Percentiles rank a stretch among this genome's conserved stretches.
Conservation (phyloP, 2,329 filamentous ascomycete genomes). For the Tolypocladium endophyticum region DNA sequence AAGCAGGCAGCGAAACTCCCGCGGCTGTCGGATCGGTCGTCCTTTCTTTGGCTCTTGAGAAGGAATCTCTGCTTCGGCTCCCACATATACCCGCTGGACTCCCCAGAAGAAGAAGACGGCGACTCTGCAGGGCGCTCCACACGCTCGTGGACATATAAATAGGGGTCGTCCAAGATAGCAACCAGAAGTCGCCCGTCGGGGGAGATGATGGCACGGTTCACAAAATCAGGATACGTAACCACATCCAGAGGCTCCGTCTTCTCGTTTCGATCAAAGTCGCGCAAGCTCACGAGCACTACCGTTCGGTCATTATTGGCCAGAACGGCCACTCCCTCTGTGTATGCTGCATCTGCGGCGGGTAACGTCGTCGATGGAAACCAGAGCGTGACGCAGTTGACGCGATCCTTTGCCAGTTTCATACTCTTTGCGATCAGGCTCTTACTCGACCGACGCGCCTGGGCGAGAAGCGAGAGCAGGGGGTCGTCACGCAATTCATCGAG, state of each 20-base stretch:
- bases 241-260: conserved; percentile 52
- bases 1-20: conserved; percentile 74
- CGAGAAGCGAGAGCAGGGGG: conserved; percentile 22
- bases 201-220: conserved; percentile 91
- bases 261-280: conserved; percentile 38
- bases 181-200: conserved; percentile 74
- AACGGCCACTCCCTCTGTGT: conserved; percentile 50
- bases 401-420: conserved; percentile 44
- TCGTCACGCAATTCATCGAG: conserved; percentile 24
- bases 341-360: conserved; percentile 23
- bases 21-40: conserved; percentile 43
- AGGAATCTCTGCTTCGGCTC: conserved; percentile 38
- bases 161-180: conserved; percentile 79
- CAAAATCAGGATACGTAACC: conserved; percentile 68
- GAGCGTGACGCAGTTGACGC: conserved; percentile 57
- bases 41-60: conserved; percentile 45
- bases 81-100: conserved; percentile 36
- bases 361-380: conserved; percentile 41
- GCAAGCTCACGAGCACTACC: conserved; percentile 72
- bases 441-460: conserved; percentile 26
- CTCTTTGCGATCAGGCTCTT: conserved; percentile 39
- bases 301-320: conserved; percentile 88
- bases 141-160: conserved; percentile 71
- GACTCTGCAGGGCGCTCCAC: conserved; percentile 20
- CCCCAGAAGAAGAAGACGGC: conserved; percentile 10